Percentiles rank a stretch among this genome's conserved stretches.
Conservation (phyloP, 2,329 filamentous ascomycete genomes). For the Myotisia sp. region DNA sequence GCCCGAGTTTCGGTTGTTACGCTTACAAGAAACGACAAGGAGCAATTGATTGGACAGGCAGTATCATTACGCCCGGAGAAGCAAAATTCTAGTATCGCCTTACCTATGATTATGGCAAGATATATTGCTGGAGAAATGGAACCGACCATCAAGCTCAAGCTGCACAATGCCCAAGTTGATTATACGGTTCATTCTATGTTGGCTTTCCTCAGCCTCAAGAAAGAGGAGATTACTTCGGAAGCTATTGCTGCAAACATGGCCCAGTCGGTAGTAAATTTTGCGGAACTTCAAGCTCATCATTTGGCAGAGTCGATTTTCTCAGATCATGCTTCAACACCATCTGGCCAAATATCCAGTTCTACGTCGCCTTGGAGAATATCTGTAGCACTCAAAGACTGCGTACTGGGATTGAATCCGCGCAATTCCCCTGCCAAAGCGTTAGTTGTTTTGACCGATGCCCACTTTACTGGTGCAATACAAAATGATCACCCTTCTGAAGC, state of each 20-base stretch:
- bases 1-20: slow-evolving; percentile 53
- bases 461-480: slow-evolving; percentile 53
- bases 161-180: slow-evolving; percentile 73
- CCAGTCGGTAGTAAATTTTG: slow-evolving; percentile 63
- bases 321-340: slow-evolving; percentile 4
- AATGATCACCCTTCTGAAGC: slow-evolving; percentile 51
- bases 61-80: slow-evolving; percentile 24
- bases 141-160: slow-evolving; percentile 72
- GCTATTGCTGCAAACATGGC: slow-evolving; percentile 64
- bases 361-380: slow-evolving; percentile 39
- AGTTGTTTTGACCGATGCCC: slow-evolving; percentile 64
- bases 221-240: slow-evolving; percentile 53
- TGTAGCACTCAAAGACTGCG: slow-evolving; percentile 64
- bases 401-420: slow-evolving; percentile 72
- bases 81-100: slow-evolving; percentile 12
- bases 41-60: slow-evolving; percentile 58
- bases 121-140: slow-evolving; percentile 92
- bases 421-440: slow-evolving; percentile 60
- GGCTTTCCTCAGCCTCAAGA: slow-evolving; percentile 57
- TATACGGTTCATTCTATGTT: slow-evolving; percentile 76
- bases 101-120: slow-evolving; percentile 66
- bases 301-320: slow-evolving; percentile 10
- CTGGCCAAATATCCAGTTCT: slow-evolving; percentile 11
- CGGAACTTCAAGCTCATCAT: slow-evolving; percentile 37
- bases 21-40: slow-evolving; percentile 49